A percentile compares a stretch with the other conserved stretches of the same genome.
Evolutionary conservation across 768 basidiomycete genomes (phyloP).

Genomic region (Pulveroboletus sp.): DNA sequence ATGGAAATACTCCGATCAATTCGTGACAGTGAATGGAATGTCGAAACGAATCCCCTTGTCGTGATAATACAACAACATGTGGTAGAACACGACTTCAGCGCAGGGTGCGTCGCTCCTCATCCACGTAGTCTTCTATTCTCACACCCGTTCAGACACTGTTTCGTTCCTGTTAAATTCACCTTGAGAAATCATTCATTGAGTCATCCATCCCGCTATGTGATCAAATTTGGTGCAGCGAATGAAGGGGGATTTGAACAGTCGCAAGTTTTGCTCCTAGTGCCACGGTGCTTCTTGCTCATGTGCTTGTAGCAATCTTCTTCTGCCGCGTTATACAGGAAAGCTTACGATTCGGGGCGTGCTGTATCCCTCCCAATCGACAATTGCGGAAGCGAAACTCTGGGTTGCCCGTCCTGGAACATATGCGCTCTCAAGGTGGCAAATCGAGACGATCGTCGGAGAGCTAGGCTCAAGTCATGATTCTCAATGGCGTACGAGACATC

Average conservation of each 20-base stretch:
- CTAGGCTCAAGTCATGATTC: constrained; percentile 9
- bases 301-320: constrained; percentile 38
- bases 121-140: not conserved
- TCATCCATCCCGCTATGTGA: constrained; percentile 52
- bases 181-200: constrained; percentile 74
- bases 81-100: constrained; percentile 61
- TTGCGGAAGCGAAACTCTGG: constrained; percentile 54
- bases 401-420: constrained; percentile 63
- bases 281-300: constrained; percentile 7
- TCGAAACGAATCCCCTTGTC: constrained; percentile 72
- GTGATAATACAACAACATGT: constrained; percentile 47
- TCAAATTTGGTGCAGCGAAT: constrained; percentile 42
- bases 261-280: constrained; percentile 10
- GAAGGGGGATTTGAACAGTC: constrained; percentile 20
- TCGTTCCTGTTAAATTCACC: constrained; percentile 49
- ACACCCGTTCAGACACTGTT: constrained; percentile 48
- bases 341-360: constrained; percentile 63
- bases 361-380: constrained; percentile 43
- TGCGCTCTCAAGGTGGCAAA: constrained; percentile 61
- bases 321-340: constrained; percentile 63
- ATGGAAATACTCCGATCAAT: constrained; percentile 65
- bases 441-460: constrained; percentile 65
- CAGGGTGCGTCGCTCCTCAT: constrained; percentile 52
- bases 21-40: constrained; percentile 69
- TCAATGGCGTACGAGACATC: constrained; percentile 36